Evolutionary conservation across 768 basidiomycete species (phyloP).

Genomic region (Candolleomyces efflorescens): DNA sequence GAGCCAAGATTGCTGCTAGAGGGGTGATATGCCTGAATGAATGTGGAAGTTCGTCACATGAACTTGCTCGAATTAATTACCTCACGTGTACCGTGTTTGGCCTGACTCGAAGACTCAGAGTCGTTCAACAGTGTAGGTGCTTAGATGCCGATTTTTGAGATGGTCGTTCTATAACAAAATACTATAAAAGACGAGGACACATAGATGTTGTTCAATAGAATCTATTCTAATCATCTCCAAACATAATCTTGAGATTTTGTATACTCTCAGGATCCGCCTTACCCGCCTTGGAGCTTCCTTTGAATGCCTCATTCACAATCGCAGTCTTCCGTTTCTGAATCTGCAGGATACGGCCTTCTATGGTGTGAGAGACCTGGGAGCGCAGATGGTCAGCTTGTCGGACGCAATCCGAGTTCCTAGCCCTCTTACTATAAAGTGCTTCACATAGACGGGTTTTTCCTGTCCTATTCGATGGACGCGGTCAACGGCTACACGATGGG

Average conservation of each 20-base stretch:
- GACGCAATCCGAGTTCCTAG: background rate
- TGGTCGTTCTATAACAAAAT: too few relatives aligned
- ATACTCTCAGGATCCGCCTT: slow-evolving; percentile 65
- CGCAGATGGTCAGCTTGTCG: background rate
- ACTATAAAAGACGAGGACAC: too few relatives aligned
- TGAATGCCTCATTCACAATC: slow-evolving; percentile 81
- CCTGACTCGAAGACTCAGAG: too few relatives aligned
- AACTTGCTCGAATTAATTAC: too few relatives aligned
- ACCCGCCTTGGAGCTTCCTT: slow-evolving; percentile 38
- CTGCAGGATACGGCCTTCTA: slow-evolving; percentile 73
- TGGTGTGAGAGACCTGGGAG: slow-evolving; percentile 61
- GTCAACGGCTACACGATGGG: slow-evolving; percentile 57
- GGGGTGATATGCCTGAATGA: too few relatives aligned
- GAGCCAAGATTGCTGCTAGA: too few relatives aligned
- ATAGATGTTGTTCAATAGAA: background rate
- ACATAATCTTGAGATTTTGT: slow-evolving; percentile 80
- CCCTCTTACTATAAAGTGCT: slow-evolving; percentile 70
- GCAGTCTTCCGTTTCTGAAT: slow-evolving; percentile 88
- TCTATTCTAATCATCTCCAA: slow-evolving; percentile 38
- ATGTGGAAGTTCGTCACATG: too few relatives aligned
- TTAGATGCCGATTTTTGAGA: too few relatives aligned
- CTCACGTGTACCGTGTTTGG: too few relatives aligned
- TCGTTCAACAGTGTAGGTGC: too few relatives aligned
- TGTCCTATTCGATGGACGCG: slow-evolving; percentile 85
- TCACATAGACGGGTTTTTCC: slow-evolving; percentile 77